phyloP scores from a whole-genome alignment of 441 rosid genomes.

The Biscutella auriculata region DNA sequence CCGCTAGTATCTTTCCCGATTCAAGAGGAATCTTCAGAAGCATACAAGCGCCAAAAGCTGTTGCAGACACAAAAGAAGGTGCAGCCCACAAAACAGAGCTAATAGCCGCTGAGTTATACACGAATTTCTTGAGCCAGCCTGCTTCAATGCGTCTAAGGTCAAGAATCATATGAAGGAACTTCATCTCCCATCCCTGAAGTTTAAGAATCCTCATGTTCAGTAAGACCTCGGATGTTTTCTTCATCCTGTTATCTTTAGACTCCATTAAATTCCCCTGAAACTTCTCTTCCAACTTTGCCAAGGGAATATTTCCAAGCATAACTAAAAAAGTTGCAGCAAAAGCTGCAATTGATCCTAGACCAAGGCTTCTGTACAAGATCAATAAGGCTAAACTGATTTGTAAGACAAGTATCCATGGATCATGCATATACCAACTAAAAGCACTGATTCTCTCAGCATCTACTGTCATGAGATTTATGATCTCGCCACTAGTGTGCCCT shows the following conservation, averaged over 20 bases:
- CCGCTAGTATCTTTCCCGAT: slow-evolving; percentile 31
- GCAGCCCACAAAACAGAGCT: slow-evolving; percentile 29
- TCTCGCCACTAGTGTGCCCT: slow-evolving; percentile 41
- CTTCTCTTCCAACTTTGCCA: slow-evolving; percentile 34
- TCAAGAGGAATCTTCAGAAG: slow-evolving; percentile 30
- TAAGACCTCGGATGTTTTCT: slow-evolving; percentile 31
- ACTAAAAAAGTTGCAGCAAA: slow-evolving; percentile 28
- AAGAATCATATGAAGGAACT: slow-evolving; percentile 28
- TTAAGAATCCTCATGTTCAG: slow-evolving; percentile 37
- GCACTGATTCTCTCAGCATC: slow-evolving; percentile 46
- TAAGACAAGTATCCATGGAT: slow-evolving; percentile 41
- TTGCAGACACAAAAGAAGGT: slow-evolving; percentile 26
- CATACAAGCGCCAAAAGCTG: slow-evolving; percentile 32
- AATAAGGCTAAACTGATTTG: slow-evolving; percentile 38
- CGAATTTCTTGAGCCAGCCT: slow-evolving; percentile 27
- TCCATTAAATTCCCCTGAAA: slow-evolving; percentile 31
- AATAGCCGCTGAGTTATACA: slow-evolving; percentile 24
- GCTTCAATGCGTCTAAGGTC: slow-evolving; percentile 28
- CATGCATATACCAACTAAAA: slow-evolving; percentile 41
- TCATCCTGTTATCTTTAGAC: slow-evolving; percentile 35
- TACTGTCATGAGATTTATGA: slow-evolving; percentile 40
- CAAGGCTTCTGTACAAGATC: slow-evolving; percentile 39
- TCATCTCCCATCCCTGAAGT: slow-evolving; percentile 44
- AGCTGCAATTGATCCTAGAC: slow-evolving; percentile 38
- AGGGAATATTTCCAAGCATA: slow-evolving; percentile 31